Conservation (phyloP, 2,329 filamentous ascomycete species). For the Didymella arachidicola region DNA sequence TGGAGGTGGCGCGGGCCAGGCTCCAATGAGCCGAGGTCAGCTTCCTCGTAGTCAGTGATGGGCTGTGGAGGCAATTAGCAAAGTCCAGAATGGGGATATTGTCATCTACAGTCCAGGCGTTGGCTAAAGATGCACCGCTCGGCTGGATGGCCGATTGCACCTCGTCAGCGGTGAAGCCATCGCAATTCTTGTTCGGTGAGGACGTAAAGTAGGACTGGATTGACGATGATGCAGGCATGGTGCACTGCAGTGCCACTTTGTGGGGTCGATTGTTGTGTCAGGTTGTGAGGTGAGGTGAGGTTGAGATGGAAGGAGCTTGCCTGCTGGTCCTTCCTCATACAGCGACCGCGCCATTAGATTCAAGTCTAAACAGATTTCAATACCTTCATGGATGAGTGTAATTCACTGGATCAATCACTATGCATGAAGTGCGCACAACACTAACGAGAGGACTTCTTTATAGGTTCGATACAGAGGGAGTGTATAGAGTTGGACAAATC, state of each 20-base stretch:
- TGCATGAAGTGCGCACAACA: background rate
- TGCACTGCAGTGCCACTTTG: background rate
- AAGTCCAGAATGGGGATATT: background rate
- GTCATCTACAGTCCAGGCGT: conserved; percentile 26
- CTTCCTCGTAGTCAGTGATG: conserved; percentile 57
- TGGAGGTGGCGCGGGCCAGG: conserved; percentile 60
- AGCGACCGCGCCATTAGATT: background rate
- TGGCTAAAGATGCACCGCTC: conserved; percentile 30
- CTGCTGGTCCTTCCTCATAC: conserved; percentile 2
- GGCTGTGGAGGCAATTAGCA: conserved; percentile 50
- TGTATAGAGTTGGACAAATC: conserved; percentile 38
- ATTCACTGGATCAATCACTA: background rate
- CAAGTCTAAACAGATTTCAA: background rate
- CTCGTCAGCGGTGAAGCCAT: conserved; percentile 63
- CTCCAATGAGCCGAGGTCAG: conserved; percentile 57
- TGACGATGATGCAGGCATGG: conserved; percentile 49
- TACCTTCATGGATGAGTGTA: background rate
- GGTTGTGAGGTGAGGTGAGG: conserved; percentile 5
- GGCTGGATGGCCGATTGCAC: conserved; percentile 52
- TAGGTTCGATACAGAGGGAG: conserved; percentile 31
- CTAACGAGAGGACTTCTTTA: conserved; percentile 6
- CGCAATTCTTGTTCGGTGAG: conserved; percentile 47
- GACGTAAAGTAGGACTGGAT: conserved; percentile 56
- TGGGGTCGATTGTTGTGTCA: background rate
- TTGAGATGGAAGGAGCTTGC: conserved; percentile 19